A percentile compares a stretch with the other conserved stretches of the same genome.
Conservation (phyloP, 306 rosid species). For the Begonia loranthoides region DNA sequence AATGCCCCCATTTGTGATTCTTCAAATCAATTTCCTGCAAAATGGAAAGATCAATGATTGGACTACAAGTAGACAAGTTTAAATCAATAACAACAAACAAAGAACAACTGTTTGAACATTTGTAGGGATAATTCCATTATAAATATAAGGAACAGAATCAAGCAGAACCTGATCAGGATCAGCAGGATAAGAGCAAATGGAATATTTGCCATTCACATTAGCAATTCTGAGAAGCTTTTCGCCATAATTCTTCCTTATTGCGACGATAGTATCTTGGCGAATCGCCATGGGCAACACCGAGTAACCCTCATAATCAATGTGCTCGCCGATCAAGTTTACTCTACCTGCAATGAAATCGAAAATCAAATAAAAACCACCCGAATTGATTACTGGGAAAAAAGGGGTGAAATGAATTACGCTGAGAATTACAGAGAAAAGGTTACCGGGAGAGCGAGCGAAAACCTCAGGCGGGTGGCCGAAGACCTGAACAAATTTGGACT, state of each 20-base stretch:
- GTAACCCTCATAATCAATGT: conserved; percentile 89
- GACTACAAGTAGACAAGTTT: too few species aligned
- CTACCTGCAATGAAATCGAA: conserved; percentile 39
- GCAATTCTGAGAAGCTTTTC: conserved; percentile 53
- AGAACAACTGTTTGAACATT: neutral
- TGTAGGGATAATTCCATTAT: neutral
- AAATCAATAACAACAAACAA: too few species aligned
- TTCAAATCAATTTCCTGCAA: conserved; percentile 76
- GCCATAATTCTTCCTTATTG: conserved; percentile 37
- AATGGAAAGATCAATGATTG: neutral
- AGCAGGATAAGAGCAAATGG: conserved; percentile 70
- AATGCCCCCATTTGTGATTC: conserved; percentile 95
- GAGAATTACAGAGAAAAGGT: neutral
- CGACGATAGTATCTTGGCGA: conserved; percentile 83
- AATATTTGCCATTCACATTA: conserved; percentile 60
- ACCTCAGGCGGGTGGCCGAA: conserved; percentile 52
- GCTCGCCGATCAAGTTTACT: conserved; percentile 97
- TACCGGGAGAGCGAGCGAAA: conserved; percentile 95
- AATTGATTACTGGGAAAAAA: neutral
- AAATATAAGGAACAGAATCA: neutral
- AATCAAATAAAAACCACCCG: neutral
- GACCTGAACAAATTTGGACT: conserved; percentile 37
- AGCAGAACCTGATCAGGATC: conserved; percentile 67
- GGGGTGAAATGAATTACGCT: neutral
- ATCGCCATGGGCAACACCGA: conserved; percentile 99